Evolutionary conservation across 2,329 filamentous ascomycete genomes (phyloP), one percentile per base, ranked within the genome.

Genomic region (Bipolaris sorokiniana): DNA sequence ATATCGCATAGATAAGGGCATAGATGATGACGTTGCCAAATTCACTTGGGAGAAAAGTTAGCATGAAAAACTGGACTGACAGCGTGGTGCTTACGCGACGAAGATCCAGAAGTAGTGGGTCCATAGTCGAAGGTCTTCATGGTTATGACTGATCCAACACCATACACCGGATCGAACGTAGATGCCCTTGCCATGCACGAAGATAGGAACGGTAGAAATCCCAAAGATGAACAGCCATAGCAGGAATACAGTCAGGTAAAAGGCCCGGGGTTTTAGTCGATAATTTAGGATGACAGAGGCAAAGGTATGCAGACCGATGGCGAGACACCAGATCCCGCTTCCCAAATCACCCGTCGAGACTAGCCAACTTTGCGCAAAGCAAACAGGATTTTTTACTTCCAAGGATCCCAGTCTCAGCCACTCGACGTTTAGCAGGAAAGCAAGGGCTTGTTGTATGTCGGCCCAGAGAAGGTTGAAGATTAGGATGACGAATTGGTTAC

Each of bases 381-480:
- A 91, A 5, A 83, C 78, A 1, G 78, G 64, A 0, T 81, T 82
- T 2, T 80, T 80, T 1, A 87, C 84, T 1, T 81, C 66, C 15
- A 90, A 82, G 0, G 77, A 79, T 69, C 88, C 79, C 13, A 77
- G 70, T 1, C 75, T 71, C 5, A 89, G 77, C 83, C 88, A 88
- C 34, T 82, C 77, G 3, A 82, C 81, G 59, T 87, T 89, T 47
- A 90, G 78, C 41, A 88, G 66, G 68, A 90, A 91, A 3, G 86
- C 85, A 0, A 85, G 71, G 7, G 85, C 81, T 66, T 90, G 88
- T 66, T 88, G 85, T 53, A 89, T 81, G 64, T 91, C 88, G 56
- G 88, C 88, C 20, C 89, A 75, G 5, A 91, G 78, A 0, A 91
- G 81, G 69, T 90, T 90, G 70, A 89, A 84, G 56, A 90, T 88